Evolutionary conservation across 2,329 filamentous ascomycete genomes (phyloP).

Genomic region (Claviceps paspali): DNA sequence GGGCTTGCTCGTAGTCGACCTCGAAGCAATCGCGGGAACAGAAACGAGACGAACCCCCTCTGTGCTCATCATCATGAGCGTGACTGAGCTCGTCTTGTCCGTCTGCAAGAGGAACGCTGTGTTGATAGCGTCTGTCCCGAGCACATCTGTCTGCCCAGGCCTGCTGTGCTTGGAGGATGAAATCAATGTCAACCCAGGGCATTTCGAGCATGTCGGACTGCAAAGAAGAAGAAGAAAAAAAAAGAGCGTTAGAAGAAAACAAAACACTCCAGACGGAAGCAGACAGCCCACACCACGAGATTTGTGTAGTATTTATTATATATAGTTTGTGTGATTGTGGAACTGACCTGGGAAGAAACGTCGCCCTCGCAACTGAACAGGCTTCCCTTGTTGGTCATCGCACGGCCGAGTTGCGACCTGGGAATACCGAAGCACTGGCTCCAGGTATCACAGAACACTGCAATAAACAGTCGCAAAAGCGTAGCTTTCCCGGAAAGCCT

Average conservation of each 20-base stretch:
- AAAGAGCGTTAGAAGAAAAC: not conserved
- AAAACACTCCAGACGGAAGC: not conserved
- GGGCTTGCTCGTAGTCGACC: slow-evolving; percentile 17
- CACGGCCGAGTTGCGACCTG: slow-evolving; percentile 2
- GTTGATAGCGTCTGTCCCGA: slow-evolving; percentile 18
- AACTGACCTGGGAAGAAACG: slow-evolving; percentile 28
- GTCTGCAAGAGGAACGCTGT: slow-evolving; percentile 12
- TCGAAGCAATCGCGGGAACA: slow-evolving; percentile 21
- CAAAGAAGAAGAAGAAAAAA: not conserved
- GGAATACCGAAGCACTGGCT: slow-evolving; percentile 21
- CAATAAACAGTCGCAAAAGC: slow-evolving; percentile 21
- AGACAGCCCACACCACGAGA: too few species aligned
- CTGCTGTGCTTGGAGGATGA: slow-evolving; percentile 33
- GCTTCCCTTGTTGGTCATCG: slow-evolving; percentile 4
- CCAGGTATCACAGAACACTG: slow-evolving; percentile 24
- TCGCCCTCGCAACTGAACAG: slow-evolving; percentile 17
- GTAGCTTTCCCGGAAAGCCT: slow-evolving; percentile 28
- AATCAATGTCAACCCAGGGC: slow-evolving; percentile 28
- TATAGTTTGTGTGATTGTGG: too few species aligned
- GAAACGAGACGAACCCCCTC: slow-evolving; percentile 15
- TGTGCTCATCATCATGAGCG: slow-evolving; percentile 10
- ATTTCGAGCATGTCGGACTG: slow-evolving; percentile 29
- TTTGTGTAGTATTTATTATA: too few species aligned
- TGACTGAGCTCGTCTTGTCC: not conserved
- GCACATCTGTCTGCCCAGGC: slow-evolving; percentile 28